Conservation (phyloP, 257 asterid genomes). For the Solanum lycopersicoides region DNA sequence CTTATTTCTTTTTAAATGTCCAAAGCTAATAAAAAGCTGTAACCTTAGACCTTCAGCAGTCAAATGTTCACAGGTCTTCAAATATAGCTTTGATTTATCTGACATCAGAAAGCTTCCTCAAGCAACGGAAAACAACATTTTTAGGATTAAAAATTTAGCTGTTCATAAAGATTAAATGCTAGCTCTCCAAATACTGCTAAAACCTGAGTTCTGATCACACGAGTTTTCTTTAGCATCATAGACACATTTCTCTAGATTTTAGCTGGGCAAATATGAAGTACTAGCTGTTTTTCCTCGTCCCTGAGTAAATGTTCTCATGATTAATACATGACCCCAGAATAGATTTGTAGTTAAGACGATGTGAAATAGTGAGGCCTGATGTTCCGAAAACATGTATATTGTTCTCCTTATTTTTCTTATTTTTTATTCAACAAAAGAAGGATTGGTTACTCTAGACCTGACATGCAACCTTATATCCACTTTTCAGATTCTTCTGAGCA, state of each 20-base stretch:
- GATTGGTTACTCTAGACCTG: background rate
- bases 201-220: background rate
- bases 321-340: background rate
- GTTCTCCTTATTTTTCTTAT: background rate
- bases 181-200: background rate
- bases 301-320: background rate
- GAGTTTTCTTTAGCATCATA: background rate
- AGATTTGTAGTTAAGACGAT: background rate
- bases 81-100: background rate
- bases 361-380: background rate
- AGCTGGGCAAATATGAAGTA: background rate
- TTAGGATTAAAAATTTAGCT: background rate
- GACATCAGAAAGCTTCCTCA: background rate
- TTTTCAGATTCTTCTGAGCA: constrained; percentile 75
- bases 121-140: background rate
- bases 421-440: background rate
- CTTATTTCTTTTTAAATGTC: background rate
- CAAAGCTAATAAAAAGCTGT: background rate
- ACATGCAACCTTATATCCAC: background rate
- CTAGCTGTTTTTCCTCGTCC: background rate
- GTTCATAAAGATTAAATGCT: background rate
- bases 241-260: background rate
- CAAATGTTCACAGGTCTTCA: background rate
- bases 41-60: background rate
- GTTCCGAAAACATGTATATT: background rate